phyloP scores from a whole-genome alignment of 495 filamentous ascomycete species.

The Podospora sp. region DNA sequence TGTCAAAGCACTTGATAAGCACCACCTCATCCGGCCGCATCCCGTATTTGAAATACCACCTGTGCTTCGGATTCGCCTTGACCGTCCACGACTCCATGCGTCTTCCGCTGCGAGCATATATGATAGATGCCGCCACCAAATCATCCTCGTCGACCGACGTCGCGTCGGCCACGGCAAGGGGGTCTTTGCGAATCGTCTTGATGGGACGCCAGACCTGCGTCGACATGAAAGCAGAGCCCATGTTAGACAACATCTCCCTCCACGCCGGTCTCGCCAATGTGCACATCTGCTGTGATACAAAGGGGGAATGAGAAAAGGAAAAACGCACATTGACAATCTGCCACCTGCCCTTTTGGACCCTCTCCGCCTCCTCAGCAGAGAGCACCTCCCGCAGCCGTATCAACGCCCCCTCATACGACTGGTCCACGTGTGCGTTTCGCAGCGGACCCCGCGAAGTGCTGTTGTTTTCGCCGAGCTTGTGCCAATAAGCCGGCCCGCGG shows the following conservation, averaged over 20 bases:
- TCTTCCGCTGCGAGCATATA: constrained; percentile 63
- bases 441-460: constrained; percentile 59
- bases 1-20: constrained; percentile 72
- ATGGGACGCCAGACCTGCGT: constrained; percentile 68
- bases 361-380: constrained; percentile 50
- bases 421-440: constrained; percentile 70
- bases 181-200: constrained; percentile 62
- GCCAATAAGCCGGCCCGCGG: constrained; percentile 47
- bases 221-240: too few relatives aligned
- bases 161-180: constrained; percentile 64
- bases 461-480: constrained; percentile 35
- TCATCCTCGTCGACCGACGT: constrained; percentile 63
- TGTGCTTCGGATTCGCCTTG: constrained; percentile 55
- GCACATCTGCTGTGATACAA: background rate
- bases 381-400: constrained; percentile 59
- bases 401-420: constrained; percentile 63
- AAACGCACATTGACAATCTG: constrained; percentile 68
- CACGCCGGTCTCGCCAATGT: background rate
- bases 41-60: constrained; percentile 80
- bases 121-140: constrained; percentile 64
- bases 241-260: background rate
- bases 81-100: constrained; percentile 75
- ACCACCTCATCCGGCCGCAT: constrained; percentile 63
- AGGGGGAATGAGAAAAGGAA: background rate
- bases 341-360: constrained; percentile 59